A percentile compares a stretch with the other conserved stretches of the same genome.
Conservation (phyloP, 139 green algal species). For the Auxenochlorella pyrenoidosa region DNA sequence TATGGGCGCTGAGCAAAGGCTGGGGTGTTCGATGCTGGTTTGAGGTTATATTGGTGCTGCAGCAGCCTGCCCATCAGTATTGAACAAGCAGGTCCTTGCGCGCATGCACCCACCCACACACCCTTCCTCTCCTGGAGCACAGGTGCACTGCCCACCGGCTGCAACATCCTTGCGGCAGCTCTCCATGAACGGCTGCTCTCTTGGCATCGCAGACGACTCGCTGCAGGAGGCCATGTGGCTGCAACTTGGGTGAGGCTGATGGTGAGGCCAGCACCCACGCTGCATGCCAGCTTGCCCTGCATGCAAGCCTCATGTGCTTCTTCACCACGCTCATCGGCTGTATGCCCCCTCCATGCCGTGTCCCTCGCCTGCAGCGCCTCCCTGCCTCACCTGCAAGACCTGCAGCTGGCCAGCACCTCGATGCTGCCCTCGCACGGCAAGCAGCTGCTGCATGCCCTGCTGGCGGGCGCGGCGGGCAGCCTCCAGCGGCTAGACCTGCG, state of each 20-base stretch:
- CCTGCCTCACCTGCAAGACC: slow-evolving; percentile 2
- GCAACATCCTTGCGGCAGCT: neutral
- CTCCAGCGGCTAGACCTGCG: neutral
- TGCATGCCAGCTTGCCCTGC: neutral
- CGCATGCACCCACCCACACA: neutral
- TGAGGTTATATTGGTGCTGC: no score
- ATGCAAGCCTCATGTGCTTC: no score
- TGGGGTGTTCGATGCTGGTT: neutral
- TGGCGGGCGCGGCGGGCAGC: neutral
- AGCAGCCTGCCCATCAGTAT: no score
- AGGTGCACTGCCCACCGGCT: slow-evolving; percentile 9
- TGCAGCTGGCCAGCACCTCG: neutral
- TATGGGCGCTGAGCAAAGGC: neutral
- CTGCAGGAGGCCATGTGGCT: slow-evolving; percentile 8
- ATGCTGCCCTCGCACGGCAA: neutral
- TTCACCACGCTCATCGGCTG: no score
- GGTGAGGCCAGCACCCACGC: neutral
- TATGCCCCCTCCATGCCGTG: neutral
- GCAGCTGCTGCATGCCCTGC: slow-evolving; percentile 6
- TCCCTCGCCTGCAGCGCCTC: neutral
- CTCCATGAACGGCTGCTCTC: slow-evolving; percentile 18
- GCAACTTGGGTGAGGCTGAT: slow-evolving; percentile 9
- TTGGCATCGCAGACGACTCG: neutral
- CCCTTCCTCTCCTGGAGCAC: neutral
- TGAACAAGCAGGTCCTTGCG: neutral